Base-by-base conservation (phyloP, 148 eudicot genomes). In the Amaranthus palmeri region DNA sequence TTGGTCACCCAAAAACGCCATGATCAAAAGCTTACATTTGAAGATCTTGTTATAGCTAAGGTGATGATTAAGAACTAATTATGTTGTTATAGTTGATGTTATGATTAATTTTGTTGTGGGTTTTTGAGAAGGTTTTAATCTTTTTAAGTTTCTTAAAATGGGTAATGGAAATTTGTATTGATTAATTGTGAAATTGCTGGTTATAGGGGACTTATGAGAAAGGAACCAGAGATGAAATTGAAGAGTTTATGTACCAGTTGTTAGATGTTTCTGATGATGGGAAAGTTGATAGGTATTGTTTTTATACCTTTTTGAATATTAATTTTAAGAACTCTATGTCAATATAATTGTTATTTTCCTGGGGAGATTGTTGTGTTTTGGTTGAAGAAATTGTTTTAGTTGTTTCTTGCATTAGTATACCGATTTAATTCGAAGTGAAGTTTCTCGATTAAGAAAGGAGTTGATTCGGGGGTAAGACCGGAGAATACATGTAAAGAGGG, bases 31-130 rank as follows among this genome's bases (percentile, higher is more conserved):
- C 85, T 93, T 25, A 85, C 88, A 8, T 93, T 77, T 79, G 83
- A 89, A 76, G 97, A 93, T 80, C 92, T 93, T 65, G 90, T 93
- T 65, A 85, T 91, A 83, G 92, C 96, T 44, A 93, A 93, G 86
- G 98, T 93, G 80, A 85, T 75, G 57, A 25, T 25, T 1, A 25
- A 25, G 36, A 25, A 25, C 36, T 25, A 0, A 0, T 25, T 25
- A 25, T 25, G 36, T 25, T 25, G 36, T 25, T 25, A 25, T 25
- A 25, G 36, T 25, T 25, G 36, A 25, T 25, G 36, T 25, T 25
- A 0, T 25, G 36, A 25, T 25, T 25, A 2, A 52, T 64, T 66
- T 1, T 47, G n/a, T 70, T 36, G 43, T 50, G 44, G 53, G 61
- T 2, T 75, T 47, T 1, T 68, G 42, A 43, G 3, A 12, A 54